These are phyloP conservation scores for Bremia lactucae DNA, from an alignment of 352 stramenopile genomes.

Conservation along the genomic window DNA sequence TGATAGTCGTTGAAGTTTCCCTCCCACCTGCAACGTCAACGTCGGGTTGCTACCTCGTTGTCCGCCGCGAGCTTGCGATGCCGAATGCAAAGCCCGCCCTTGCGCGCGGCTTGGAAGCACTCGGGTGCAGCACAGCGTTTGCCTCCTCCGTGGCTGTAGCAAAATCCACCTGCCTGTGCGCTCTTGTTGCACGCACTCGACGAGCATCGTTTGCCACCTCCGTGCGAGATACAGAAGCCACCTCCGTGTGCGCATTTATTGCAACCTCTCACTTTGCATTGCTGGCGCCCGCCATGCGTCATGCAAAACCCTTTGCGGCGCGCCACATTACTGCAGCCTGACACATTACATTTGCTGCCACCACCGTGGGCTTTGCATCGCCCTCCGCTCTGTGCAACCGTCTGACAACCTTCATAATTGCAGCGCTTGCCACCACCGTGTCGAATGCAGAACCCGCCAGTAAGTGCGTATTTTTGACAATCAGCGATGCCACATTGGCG, in stretches of 20 bases:
- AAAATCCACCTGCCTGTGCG: conserved; percentile 63
- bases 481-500: conserved; percentile 48
- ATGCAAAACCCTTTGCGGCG: conserved; percentile 67
- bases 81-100: conserved; percentile 69
- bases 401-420: conserved; percentile 40
- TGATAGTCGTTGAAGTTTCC: conserved; percentile 15
- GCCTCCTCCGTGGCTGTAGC: conserved; percentile 68
- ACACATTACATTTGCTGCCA: conserved; percentile 69
- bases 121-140: conserved; percentile 61
- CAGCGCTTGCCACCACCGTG: conserved; percentile 74
- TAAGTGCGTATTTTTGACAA: conserved; percentile 57
- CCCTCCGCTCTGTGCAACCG: conserved; percentile 67
- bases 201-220: conserved; percentile 59
- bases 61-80: conserved; percentile 36
- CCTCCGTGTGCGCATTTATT: conserved; percentile 66
- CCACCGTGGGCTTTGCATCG: conserved; percentile 78
- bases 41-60: neutral
- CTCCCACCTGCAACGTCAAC: conserved; percentile 7
- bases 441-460: conserved; percentile 58
- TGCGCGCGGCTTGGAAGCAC: conserved; percentile 69
- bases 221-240: conserved; percentile 63
- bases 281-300: conserved; percentile 51
- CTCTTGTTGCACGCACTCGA: conserved; percentile 49
- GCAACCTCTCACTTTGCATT: conserved; percentile 64
- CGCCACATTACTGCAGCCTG: conserved; percentile 44